Percentiles rank a stretch among this genome's conserved stretches.
Evolutionary conservation across 768 basidiomycete genomes (phyloP).

Genomic region (Suillus sp.): DNA sequence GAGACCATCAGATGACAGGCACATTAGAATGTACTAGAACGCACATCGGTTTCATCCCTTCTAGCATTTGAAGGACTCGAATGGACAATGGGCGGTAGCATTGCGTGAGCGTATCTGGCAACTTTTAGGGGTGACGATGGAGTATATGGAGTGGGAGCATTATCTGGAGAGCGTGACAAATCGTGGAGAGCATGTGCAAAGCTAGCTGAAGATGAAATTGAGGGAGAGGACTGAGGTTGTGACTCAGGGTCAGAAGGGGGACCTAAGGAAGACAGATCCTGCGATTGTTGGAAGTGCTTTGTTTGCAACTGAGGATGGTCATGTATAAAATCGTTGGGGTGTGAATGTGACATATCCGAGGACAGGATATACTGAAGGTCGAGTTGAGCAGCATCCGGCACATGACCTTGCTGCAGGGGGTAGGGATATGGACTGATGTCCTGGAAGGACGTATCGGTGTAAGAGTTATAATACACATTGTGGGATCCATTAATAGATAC

Average conservation of each 20-base stretch:
- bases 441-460: constrained; percentile 25
- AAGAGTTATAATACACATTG: constrained; percentile 36
- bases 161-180: constrained; percentile 24
- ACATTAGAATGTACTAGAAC: constrained; percentile 7
- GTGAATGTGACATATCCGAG: constrained; percentile 21
- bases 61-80: constrained; percentile 34
- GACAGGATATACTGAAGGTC: constrained; percentile 31
- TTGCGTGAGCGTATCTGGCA: constrained; percentile 29
- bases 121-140: constrained; percentile 28
- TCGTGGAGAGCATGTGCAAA: constrained; percentile 31
- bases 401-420: constrained; percentile 27
- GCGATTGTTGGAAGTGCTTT: constrained; percentile 30
- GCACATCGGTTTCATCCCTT: constrained; percentile 28
- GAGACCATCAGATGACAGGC: constrained; percentile 17
- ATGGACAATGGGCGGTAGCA: constrained; percentile 36
- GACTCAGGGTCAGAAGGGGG: constrained; percentile 28
- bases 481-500: constrained; percentile 35
- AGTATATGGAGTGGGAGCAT: constrained; percentile 18
- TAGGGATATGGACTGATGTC: constrained; percentile 27
- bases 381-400: constrained; percentile 22
- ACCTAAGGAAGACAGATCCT: constrained; percentile 25
- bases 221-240: constrained; percentile 31
- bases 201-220: constrained; percentile 25
- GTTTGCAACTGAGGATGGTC: constrained; percentile 28
- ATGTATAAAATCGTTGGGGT: constrained; percentile 22